Base-by-base conservation (phyloP, 768 basidiomycete genomes). In the Kwoniella dejecticola region DNA sequence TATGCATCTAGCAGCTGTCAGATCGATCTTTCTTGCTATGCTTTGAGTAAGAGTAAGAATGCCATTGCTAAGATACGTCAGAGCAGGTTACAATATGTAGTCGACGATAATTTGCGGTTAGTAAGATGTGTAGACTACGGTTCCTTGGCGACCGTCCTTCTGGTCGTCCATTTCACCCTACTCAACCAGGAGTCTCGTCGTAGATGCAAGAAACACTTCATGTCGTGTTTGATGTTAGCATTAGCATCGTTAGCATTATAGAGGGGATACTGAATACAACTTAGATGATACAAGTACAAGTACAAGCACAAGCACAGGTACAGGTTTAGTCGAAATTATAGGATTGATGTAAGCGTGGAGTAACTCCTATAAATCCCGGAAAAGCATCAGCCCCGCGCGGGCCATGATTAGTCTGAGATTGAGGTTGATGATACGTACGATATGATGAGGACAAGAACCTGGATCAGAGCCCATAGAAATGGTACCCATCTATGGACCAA, bases 401-500 rank as follows among this genome's bases (percentile, higher is more conserved):
- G 33, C n/a, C 30, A 23, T 17, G n/a, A n/a, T n/a, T n/a, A n/a
- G n/a, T n/a, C n/a, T n/a, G n/a, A 19, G 27, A 45, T 29, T 27
- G 13, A 19, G 7, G 41, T 11, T n/a, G 19, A 13, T 7, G 6
- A 13, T 19, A 72, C 74, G 13, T 48, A 75, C 74, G 74, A 69
- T 44, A 75, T 67, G 54, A 75, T 71, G 11, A 75, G 50, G 2
- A 72, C 64, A 21, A 70, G 36, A 29, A 72, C 71, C 41, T 69
- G 67, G 31, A 72, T 71, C 33, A 75, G 46, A n/a, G 60, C 74
- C 74, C 74, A 75, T 13, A 72, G 29, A 30, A 75, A 71, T 8
- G 74, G 74, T 30, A 75, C 65, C 74, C 74, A 75, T 48, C 74
- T 75, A n/a, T 13, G 19, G 6, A 19, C 19, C 11, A 42, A n/a